phyloP scores from a whole-genome alignment of 805 yeast genomes.

The Suhomyces xylopsoci region DNA sequence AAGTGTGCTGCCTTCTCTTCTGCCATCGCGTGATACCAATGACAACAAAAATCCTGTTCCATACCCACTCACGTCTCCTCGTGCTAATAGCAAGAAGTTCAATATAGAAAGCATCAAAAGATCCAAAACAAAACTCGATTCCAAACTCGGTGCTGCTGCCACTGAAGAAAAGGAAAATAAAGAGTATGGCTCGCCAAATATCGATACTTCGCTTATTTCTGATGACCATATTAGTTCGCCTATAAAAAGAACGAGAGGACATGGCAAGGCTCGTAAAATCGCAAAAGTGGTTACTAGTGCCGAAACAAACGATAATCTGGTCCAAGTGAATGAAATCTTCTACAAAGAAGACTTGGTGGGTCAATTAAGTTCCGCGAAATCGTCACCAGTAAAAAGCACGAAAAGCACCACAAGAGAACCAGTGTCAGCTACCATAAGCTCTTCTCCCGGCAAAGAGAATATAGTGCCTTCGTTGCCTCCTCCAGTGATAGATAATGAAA shows the following conservation, averaged over 20 bases:
- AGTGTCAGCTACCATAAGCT: background rate
- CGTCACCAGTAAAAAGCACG: conserved; percentile 6
- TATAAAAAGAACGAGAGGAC: conserved; percentile 11
- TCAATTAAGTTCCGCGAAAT: conserved; percentile 10
- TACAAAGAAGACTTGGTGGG: conserved; percentile 24
- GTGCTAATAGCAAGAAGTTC: conserved; percentile 7
- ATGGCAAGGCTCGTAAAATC: conserved; percentile 14
- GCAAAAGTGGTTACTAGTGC: conserved; percentile 21
- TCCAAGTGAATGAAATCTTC: conserved; percentile 21
- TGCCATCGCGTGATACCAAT: conserved; percentile 1
- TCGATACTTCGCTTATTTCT: background rate
- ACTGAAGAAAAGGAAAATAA: conserved; percentile 10
- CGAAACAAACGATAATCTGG: conserved; percentile 10
- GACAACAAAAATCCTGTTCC: background rate
- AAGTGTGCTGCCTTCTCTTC: conserved; percentile 1
- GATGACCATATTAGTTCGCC: conserved; percentile 15
- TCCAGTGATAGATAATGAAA: conserved; percentile 20
- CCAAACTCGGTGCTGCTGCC: conserved; percentile 8
- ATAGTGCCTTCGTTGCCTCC: conserved; percentile 1
- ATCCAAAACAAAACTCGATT: conserved; percentile 17
- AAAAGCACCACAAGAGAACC: background rate
- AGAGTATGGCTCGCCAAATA: conserved; percentile 15
- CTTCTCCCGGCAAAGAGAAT: background rate
- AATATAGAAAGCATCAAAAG: conserved; percentile 10
- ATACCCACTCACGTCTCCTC: conserved; percentile 13